phyloP scores from a whole-genome alignment of 495 filamentous ascomycete genomes.

The Hypoxylon rickii region DNA sequence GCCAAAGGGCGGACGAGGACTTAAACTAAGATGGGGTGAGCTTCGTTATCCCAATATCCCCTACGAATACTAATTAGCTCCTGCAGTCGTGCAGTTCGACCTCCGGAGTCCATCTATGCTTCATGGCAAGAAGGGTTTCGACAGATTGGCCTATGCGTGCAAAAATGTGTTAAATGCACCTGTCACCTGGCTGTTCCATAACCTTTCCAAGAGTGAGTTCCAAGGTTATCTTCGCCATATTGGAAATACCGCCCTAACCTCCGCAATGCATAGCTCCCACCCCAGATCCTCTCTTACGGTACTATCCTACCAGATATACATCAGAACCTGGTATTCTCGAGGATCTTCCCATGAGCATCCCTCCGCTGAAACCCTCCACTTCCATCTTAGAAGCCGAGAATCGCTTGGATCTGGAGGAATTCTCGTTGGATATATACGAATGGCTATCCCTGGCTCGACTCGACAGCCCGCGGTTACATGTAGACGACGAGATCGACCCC shows the following conservation, averaged over 20 bases:
- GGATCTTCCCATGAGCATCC: constrained; percentile 49
- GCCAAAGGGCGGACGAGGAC: constrained; percentile 57
- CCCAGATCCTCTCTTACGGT: constrained; percentile 56
- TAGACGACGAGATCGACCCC: constrained; percentile 73
- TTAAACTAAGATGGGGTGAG: constrained; percentile 57
- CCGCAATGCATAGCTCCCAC: constrained; percentile 39
- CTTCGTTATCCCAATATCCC: not conserved
- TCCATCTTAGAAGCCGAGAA: constrained; percentile 41
- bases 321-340: constrained; percentile 38
- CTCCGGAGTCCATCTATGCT: constrained; percentile 80
- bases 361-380: constrained; percentile 51
- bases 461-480: constrained; percentile 69
- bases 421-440: constrained; percentile 71
- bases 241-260: constrained; percentile 1
- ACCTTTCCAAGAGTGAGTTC: constrained; percentile 56
- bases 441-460: constrained; percentile 80
- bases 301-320: constrained; percentile 57
- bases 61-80: constrained; percentile 6
- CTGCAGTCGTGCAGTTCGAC: constrained; percentile 77
- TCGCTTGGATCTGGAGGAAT: constrained; percentile 59
- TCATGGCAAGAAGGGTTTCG: constrained; percentile 89
- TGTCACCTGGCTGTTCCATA: constrained; percentile 81
- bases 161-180: constrained; percentile 76
- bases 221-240: not conserved
- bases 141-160: constrained; percentile 81